A percentile compares a stretch with the other conserved stretches of the same genome.
Evolutionary conservation across 495 filamentous ascomycete genomes (phyloP).

Genomic region (Parathielavia appendiculata): DNA sequence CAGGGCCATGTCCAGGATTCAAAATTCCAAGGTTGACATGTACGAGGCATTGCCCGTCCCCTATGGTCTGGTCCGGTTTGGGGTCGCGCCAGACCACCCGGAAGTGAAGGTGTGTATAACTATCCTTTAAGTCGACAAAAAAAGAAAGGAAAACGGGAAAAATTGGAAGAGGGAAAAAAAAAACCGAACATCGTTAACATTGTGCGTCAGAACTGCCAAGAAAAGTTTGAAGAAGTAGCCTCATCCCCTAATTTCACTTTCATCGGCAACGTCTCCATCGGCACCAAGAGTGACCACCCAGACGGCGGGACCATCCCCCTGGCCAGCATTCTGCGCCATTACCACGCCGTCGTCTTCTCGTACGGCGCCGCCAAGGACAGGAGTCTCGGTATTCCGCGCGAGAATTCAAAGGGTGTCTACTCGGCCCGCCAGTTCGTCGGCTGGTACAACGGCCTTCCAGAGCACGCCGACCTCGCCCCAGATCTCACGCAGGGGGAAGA

Average conservation of each 20-base stretch:
- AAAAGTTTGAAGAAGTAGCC: slow-evolving; percentile 86
- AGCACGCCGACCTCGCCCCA: slow-evolving; percentile 70
- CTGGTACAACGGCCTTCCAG: slow-evolving; percentile 95
- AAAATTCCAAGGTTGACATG: slow-evolving; percentile 79
- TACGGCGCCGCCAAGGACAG: slow-evolving; percentile 87
- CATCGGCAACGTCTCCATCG: slow-evolving; percentile 82
- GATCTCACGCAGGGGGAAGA: slow-evolving; percentile 73
- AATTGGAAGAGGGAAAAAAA: no score
- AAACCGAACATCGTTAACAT: neutral
- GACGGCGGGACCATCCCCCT: slow-evolving; percentile 59
- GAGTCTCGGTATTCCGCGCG: slow-evolving; percentile 73
- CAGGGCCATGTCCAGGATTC: slow-evolving; percentile 67
- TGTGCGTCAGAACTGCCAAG: slow-evolving; percentile 72
- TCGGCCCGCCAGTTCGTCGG: slow-evolving; percentile 93
- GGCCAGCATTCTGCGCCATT: slow-evolving; percentile 65
- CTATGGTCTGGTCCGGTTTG: slow-evolving; percentile 86
- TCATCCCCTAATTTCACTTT: slow-evolving; percentile 78
- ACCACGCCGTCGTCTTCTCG: slow-evolving; percentile 87
- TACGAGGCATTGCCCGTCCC: slow-evolving; percentile 91
- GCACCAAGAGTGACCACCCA: slow-evolving; percentile 45
- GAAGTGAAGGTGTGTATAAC: slow-evolving; percentile 74
- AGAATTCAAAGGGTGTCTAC: slow-evolving; percentile 67
- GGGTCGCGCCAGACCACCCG: slow-evolving; percentile 94
- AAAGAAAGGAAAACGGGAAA: no score
- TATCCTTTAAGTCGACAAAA: no score